Conservation (phyloP, 495 filamentous ascomycete species). For the Aspergillus saccharolyticus region DNA sequence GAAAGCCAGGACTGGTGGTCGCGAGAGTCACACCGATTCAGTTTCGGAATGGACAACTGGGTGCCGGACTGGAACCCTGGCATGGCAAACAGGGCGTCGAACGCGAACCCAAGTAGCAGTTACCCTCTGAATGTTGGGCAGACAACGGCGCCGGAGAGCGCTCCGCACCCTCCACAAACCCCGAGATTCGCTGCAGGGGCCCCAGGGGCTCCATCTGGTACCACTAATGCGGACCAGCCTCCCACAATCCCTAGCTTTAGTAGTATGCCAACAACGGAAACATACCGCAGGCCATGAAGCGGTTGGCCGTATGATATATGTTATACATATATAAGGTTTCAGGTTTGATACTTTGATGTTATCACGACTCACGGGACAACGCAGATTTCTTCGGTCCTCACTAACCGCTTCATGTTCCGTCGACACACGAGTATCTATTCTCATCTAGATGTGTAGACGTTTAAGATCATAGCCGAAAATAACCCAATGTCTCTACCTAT, state of each 20-base stretch:
- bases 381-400: no score
- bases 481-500: not conserved
- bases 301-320: not conserved
- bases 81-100: conserved; percentile 11
- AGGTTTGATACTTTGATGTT: not conserved
- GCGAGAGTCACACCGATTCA: conserved; percentile 41
- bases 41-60: conserved; percentile 49
- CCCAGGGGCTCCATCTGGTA: conserved; percentile 7
- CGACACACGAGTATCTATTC: not conserved
- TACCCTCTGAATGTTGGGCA: conserved; percentile 9
- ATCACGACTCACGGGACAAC: not conserved
- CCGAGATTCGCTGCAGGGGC: conserved; percentile 2
- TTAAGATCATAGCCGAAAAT: not conserved
- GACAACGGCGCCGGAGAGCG: conserved; percentile 9
- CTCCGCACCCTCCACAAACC: conserved; percentile 7
- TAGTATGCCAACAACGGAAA: conserved; percentile 9
- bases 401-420: not conserved
- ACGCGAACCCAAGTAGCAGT: conserved; percentile 10
- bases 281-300: conserved; percentile 11
- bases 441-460: not conserved
- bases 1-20: conserved; percentile 59
- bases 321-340: not conserved
- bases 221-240: conserved; percentile 2
- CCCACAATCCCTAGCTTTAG: conserved; percentile 8
- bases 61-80: conserved; percentile 16